phyloP scores from a whole-genome alignment of 257 asterid genomes.

The Solanum lycopersicoides region DNA sequence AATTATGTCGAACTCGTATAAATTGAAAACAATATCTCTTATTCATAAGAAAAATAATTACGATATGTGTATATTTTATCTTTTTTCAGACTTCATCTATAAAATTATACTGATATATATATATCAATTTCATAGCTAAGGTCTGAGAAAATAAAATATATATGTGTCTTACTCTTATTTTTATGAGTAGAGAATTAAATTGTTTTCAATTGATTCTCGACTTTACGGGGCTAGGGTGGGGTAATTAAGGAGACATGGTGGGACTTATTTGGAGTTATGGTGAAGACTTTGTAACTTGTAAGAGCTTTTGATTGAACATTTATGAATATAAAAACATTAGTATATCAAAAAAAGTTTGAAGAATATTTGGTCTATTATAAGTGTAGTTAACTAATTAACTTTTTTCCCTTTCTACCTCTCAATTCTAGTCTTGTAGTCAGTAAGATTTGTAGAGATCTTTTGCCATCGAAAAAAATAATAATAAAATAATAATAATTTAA shows the following conservation, averaged over 20 bases:
- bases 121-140: background rate
- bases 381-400: background rate
- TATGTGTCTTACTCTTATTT: background rate
- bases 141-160: background rate
- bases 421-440: slow-evolving; percentile 45
- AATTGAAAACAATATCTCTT: background rate
- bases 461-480: slow-evolving; percentile 16
- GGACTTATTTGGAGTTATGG: slow-evolving; percentile 51
- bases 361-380: background rate
- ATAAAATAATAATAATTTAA: background rate
- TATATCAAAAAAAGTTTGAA: background rate
- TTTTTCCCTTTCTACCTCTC: slow-evolving; percentile 3
- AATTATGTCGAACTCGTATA: background rate
- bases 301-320: slow-evolving; percentile 28
- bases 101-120: background rate
- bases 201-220: background rate
- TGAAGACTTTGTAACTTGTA: slow-evolving; percentile 57
- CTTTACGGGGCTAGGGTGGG: background rate
- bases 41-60: background rate
- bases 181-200: background rate
- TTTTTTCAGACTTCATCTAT: background rate
- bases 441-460: slow-evolving; percentile 72
- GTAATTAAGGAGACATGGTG: slow-evolving; percentile 26
- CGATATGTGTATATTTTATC: background rate
- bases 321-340: background rate